phyloP scores from a whole-genome alignment of 257 asterid genomes.

The Penstemon newberryi region DNA sequence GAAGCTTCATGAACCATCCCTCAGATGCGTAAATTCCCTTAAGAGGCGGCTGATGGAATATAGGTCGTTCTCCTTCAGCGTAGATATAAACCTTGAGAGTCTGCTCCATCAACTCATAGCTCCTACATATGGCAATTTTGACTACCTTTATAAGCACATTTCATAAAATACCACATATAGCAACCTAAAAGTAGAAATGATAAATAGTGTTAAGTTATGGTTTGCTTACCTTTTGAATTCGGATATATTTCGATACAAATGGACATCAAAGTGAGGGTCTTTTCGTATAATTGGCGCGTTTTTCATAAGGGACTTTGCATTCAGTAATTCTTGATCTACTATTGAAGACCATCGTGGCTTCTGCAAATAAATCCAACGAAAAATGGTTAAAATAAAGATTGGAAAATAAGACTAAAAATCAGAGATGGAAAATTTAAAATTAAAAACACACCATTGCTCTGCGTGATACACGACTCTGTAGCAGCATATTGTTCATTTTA shows the following conservation, averaged over 20 bases:
- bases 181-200: neutral
- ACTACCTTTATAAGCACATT: conserved; percentile 7
- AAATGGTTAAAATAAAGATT: conserved; percentile 5
- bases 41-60: conserved; percentile 73
- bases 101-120: conserved; percentile 85
- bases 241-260: conserved; percentile 70
- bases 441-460: conserved; percentile 51
- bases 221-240: conserved; percentile 65
- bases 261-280: conserved; percentile 57
- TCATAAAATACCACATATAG: neutral
- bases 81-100: conserved; percentile 71
- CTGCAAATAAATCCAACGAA: conserved; percentile 42
- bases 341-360: conserved; percentile 64
- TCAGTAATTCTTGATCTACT: conserved; percentile 56
- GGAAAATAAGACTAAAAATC: conserved; percentile 4
- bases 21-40: conserved; percentile 87
- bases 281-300: conserved; percentile 45
- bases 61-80: conserved; percentile 68
- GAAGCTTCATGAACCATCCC: conserved; percentile 87
- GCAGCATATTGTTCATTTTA: conserved; percentile 64
- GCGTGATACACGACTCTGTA: conserved; percentile 44
- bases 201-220: conserved; percentile 1
- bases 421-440: neutral
- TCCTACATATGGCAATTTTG: conserved; percentile 48
- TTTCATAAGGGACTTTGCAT: conserved; percentile 52